Base-by-base conservation (phyloP, 345 rosid genomes). In the Microthlaspi erraticum region DNA sequence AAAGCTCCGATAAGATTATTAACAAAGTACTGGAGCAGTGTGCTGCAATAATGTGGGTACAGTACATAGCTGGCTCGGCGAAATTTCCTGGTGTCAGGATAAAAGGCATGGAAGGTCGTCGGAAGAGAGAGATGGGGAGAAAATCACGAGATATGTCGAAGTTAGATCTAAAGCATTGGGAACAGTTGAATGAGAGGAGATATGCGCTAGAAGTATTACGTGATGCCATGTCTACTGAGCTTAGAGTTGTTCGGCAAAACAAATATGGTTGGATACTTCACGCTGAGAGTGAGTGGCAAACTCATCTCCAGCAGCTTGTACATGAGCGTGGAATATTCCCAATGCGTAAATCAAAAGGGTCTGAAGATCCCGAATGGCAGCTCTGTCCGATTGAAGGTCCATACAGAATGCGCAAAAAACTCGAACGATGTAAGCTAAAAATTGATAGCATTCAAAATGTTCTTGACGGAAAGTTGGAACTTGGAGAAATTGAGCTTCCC, bases 231-330 rank as follows among this genome's bases (percentile, higher is more conserved):
- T 86, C 99, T 70, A 92, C 99, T 53, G 99, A 95, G 83, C 83
- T 95, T 59, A 87, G 99, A 80, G 98, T 95, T 81, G 91, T 95
- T 64, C 94, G 99, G 66, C 99, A 95, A 83, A 96, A 92, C 76
- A 95, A 95, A 81, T 95, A 95, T 80, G 99, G 99, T 54, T 95
- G 99, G 99, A 88, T 95, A 80, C 96, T 95, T 48, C 98, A 95
- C 81, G 99, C 99, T 64, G 99, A 95, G 82, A 95, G 99, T 37
- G 96, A 88, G 84, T 95, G 99, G 99, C 93, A 95, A 77, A 92
- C 86, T 19, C 96, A 88, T 79, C 92, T 95, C 61, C 98, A 88
- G 78, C 97, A 95, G 79, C 92, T 95, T 81, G 89, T 95, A 49
- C 99, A 95, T 66, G 97, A 95, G 78, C 86, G 99, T 14, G 99